phyloP scores from a whole-genome alignment of 192 early-diverging fungal genomes.

The Entomortierella parvispora region DNA sequence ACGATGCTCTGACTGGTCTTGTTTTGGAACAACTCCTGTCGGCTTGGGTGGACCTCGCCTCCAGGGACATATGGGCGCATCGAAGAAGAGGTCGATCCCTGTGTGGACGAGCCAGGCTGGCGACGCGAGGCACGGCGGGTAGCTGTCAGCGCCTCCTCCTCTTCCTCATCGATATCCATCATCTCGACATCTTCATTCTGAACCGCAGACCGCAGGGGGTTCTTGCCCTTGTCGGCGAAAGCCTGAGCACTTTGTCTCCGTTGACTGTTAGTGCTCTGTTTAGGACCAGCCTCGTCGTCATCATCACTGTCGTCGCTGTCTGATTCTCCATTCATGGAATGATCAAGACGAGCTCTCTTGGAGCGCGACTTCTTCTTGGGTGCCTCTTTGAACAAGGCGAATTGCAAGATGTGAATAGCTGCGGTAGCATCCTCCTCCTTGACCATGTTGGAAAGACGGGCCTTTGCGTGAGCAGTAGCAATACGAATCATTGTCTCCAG shows the following conservation, averaged over 20 bases:
- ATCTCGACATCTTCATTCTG: slow-evolving; percentile 34
- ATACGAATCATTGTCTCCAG: slow-evolving; percentile 97
- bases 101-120: slow-evolving; percentile 19
- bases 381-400: slow-evolving; percentile 93
- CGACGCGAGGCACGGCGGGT: slow-evolving; percentile 37
- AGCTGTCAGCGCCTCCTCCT: slow-evolving; percentile 29
- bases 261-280: slow-evolving; percentile 13
- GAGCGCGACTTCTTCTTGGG: slow-evolving; percentile 57
- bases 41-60: slow-evolving; percentile 35
- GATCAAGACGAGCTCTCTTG: slow-evolving; percentile 58
- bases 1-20: slow-evolving; percentile 26
- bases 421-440: slow-evolving; percentile 87
- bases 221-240: slow-evolving; percentile 41
- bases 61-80: slow-evolving; percentile 36
- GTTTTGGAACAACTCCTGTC: slow-evolving; percentile 26
- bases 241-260: too few species aligned
- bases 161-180: slow-evolving; percentile 45
- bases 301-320: slow-evolving; percentile 60
- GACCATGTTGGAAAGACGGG: slow-evolving; percentile 82
- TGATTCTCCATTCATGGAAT: slow-evolving; percentile 33
- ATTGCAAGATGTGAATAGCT: slow-evolving; percentile 84
- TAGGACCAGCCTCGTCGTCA: slow-evolving; percentile 46
- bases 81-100: slow-evolving; percentile 22
- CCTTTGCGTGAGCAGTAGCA: slow-evolving; percentile 96
- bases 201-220: not conserved